Evolutionary conservation across 306 rosid species (phyloP), one percentile per base, ranked within the genome.

Genomic region (Crotalaria pallida): DNA sequence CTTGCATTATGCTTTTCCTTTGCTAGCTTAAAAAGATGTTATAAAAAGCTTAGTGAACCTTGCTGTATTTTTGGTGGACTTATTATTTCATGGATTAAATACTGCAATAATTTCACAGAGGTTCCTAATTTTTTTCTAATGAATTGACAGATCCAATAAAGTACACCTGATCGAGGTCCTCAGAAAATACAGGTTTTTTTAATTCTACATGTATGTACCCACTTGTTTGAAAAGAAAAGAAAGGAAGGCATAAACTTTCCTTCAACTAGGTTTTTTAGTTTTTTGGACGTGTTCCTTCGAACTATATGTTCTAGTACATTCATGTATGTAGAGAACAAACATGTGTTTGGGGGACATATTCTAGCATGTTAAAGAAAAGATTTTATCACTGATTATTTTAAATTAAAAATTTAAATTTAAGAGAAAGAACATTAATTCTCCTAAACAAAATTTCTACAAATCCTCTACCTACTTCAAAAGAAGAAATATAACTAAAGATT

Each of bases 81-180:
- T 3, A 48, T 41, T 2, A 48, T 66, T 41, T 53, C 0, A 0
- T 10, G 47, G 36, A 64, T 65, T 58, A 68, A 63, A 73, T 18
- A 29, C 59, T 55, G 26, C 5, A 56, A 77, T 77, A 67, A 68
- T 65, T 78, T 71, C 21, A 45, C 65, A 59, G 53, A 48, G 55
- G 0, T 60, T 58, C 63, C 29, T 65, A 76, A 64, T 69, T 77
- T 82, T 52, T 72, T 81, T 65, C 61, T 80, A 59, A 59, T 58
- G 40, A 65, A 55, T 65, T 78, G 75, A 60, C 72, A 50, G 81
- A 79, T 79, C 83, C 81, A 65, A 71, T 76, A 75, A 67, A 75
- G 81, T 21, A 53, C 76, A 82, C 83, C 86, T 82, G 86, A 55
- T 79, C 84, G 44, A 83, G 86, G 83, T 79, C 84, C 77, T 82